Percentiles rank a stretch among this genome's conserved stretches.
These are phyloP conservation scores for Rhododendron molle DNA, from an alignment of 148 eudicot species.

Conservation along the genomic window DNA sequence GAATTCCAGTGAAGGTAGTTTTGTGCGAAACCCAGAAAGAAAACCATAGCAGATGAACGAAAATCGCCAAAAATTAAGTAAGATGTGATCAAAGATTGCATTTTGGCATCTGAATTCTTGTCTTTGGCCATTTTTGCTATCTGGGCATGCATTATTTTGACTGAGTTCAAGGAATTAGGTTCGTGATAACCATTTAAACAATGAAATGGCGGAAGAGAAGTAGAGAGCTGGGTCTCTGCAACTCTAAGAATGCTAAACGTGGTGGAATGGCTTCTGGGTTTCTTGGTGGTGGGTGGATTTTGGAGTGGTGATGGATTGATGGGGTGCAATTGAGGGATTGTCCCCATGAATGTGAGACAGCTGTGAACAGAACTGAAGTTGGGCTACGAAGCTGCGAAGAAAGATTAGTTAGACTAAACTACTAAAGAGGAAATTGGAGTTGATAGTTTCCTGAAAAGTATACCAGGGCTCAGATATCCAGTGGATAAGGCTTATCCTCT, in stretches of 20 bases:
- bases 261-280: slow-evolving; percentile 7
- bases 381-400: not conserved
- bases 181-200: slow-evolving; percentile 16
- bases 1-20: slow-evolving; percentile 42
- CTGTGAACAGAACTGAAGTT: not conserved
- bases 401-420: not conserved
- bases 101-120: slow-evolving; percentile 19
- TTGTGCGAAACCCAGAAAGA: slow-evolving; percentile 29
- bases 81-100: slow-evolving; percentile 32
- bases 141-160: slow-evolving; percentile 52
- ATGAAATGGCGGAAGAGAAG: slow-evolving; percentile 23
- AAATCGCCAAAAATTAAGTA: slow-evolving; percentile 49
- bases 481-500: slow-evolving; percentile 2
- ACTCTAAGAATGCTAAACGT: slow-evolving; percentile 13
- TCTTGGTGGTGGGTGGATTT: slow-evolving; percentile 11
- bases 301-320: slow-evolving; percentile 14
- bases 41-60: slow-evolving; percentile 42
- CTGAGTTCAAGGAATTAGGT: slow-evolving; percentile 30
- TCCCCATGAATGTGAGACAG: slow-evolving; percentile 6
- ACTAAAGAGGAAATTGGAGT: not conserved
- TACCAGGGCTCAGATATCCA: not conserved
- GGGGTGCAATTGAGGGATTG: slow-evolving; percentile 5
- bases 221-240: slow-evolving; percentile 18
- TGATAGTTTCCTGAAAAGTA: not conserved
- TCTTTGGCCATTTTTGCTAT: slow-evolving; percentile 31